Base-by-base conservation (phyloP, 2,329 filamentous ascomycete species). In the Aspergillus caelatus region DNA sequence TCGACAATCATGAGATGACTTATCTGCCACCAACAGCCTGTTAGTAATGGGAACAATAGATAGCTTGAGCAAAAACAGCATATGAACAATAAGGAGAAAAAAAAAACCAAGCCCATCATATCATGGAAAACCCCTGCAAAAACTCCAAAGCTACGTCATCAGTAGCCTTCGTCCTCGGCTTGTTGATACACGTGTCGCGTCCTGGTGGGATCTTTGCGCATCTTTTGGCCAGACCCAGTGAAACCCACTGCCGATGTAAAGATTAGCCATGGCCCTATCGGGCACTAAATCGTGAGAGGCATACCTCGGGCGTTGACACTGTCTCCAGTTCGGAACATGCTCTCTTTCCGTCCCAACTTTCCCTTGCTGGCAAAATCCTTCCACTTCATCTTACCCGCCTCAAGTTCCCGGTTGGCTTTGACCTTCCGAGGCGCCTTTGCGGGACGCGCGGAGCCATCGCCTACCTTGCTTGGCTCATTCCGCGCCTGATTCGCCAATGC, bases 241-340 rank as follows among this genome's bases (percentile, higher is more conserved):
- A 99, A 97, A 39, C 95, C 95, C 74, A 99, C 95, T 97, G 69
- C 8, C 65, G 23, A 53, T 50, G 56, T 19, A 64, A 77, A 67
- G 77, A 75, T 68, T 48, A 64, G 63, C 39, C 14, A 32, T 32
- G 10, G 46, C n/a, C 3, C 3, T 58, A n/a, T 57, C 32, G 48
- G 41, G 59, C 36, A 60, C 36, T 12, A 64, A 36, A n/a, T 26
- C 19, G 62, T 41, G 32, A 50, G 50, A 67, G 50, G 65, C 65
- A 52, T 81, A 96, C 94, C 94, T 90, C 93, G 88, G 62, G 91
- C 94, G 72, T 92, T 87, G 28, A 95, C 86, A 65, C 92, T 90
- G 36, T 96, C 93, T 0, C 93, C 93, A 3, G 94, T 97, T 54
- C 94, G 89, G 77, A 97, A 97, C 94, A 97, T 97, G 84, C 93